Evolutionary conservation across 345 rosid genomes (phyloP), one percentile per base, ranked within the genome.

Genomic region (Balakata baccata): DNA sequence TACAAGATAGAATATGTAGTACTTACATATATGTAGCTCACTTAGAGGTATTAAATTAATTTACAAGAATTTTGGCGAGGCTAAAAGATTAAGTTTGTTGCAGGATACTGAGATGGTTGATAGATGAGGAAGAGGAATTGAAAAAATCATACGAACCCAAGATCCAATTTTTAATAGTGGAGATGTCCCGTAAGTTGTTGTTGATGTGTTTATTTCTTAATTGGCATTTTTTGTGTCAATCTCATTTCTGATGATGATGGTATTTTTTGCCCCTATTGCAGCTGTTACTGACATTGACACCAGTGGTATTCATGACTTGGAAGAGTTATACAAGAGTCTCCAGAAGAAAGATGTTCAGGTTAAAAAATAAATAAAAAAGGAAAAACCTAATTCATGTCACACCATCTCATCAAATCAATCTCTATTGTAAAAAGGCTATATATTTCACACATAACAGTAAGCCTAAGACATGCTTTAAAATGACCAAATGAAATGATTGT

Each of bases 281-380:
- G 94, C 98, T 43, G 94, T 93, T 29, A 93, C 92, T 38, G 98
- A 93, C 80, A 94, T 89, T 7, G 98, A 91, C 81, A 93, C 97
- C 70, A 93, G 97, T 9, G 97, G 98, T 74, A 91, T 91, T 74
- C 94, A 88, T 47, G 91, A 93, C 22, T 72, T 93, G 20, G 93
- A 91, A 83, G 98, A 89, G 69, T 66, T 93, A 53, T 52, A 83
- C 77, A 83, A 81, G 70, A 84, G 91, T 77, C 97, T 93, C 25
- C 60, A 81, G 66, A 93, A 93, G 69, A 89, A 86, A 85, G 88
- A 85, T 11, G 62, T 89, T 74, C 90, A 87, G 94, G 98, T 92
- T 77, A 69, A 7, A 13, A 8, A 2, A 7, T 3, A 8, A 43
- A 43, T 6, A n/a, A 29, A 2, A 29, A 29, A n/a, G n/a, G n/a